Percentiles rank a stretch among this genome's conserved stretches.
phyloP scores from a whole-genome alignment of 768 basidiomycete genomes.

The Chalciporus chontae region DNA sequence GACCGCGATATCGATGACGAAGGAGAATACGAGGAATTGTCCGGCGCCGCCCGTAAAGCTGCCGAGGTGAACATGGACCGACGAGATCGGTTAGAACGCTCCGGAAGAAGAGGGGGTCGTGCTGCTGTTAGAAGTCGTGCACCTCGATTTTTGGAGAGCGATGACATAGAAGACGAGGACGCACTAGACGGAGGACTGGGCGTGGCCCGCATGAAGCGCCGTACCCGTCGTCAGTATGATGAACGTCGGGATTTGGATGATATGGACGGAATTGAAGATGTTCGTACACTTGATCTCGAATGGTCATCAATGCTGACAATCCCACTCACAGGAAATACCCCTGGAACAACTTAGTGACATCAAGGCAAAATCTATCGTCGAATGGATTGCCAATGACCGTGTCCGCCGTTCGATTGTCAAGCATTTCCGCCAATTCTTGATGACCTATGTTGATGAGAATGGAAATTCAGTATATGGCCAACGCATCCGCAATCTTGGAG shows the following conservation, averaged over 20 bases:
- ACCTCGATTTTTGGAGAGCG: slow-evolving; percentile 83
- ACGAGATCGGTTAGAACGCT: slow-evolving; percentile 73
- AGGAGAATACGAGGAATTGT: slow-evolving; percentile 62
- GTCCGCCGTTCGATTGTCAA: slow-evolving; percentile 87
- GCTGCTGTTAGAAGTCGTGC: slow-evolving; percentile 78
- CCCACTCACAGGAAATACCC: slow-evolving; percentile 71
- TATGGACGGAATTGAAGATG: slow-evolving; percentile 84
- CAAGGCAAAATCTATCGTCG: slow-evolving; percentile 94
- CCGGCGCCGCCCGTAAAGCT: slow-evolving; percentile 66
- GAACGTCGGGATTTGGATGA: slow-evolving; percentile 90
- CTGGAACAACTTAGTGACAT: slow-evolving; percentile 96
- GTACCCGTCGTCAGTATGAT: slow-evolving; percentile 90
- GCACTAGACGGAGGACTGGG: slow-evolving; percentile 65
- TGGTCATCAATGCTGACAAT: slow-evolving; percentile 12
- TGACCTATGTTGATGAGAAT: slow-evolving; percentile 92
- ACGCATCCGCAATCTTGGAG: slow-evolving; percentile 88
- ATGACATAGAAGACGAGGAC: slow-evolving; percentile 75
- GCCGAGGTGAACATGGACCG: slow-evolving; percentile 88
- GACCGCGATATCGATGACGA: slow-evolving; percentile 85
- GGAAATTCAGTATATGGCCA: slow-evolving; percentile 93
- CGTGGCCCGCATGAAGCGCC: slow-evolving; percentile 68
- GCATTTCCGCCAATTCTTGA: slow-evolving; percentile 92
- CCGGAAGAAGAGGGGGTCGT: slow-evolving; percentile 64
- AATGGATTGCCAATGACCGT: slow-evolving; percentile 94
- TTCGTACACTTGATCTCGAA: slow-evolving; percentile 34